Conservation (phyloP, 1,284 basidiomycete species). For the Ceratobasidium sp. region DNA sequence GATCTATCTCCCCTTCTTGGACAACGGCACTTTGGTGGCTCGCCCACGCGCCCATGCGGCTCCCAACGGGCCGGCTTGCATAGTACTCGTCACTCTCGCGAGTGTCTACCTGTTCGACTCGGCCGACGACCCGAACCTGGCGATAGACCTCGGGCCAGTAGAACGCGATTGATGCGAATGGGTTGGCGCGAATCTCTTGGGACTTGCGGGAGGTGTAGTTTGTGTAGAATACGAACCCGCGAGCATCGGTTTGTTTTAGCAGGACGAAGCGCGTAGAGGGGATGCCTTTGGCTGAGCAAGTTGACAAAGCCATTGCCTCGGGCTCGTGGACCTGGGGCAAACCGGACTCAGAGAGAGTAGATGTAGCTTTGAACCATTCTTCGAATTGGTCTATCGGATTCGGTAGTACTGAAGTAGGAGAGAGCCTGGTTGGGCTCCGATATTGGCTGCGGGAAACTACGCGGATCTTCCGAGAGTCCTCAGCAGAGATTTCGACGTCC, state of each 20-base stretch:
- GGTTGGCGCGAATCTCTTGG: conserved; percentile 80
- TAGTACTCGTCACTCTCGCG: conserved; percentile 90
- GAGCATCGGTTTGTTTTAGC: conserved; percentile 87
- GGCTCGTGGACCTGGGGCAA: conserved; percentile 76
- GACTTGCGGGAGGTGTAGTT: conserved; percentile 97
- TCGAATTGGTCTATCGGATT: conserved; percentile 88
- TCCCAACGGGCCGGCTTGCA: conserved; percentile 84
- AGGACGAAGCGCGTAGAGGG: conserved; percentile 93
- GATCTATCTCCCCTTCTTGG: conserved; percentile 75
- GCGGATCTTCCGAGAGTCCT: conserved; percentile 49
- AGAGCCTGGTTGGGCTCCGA: conserved; percentile 70
- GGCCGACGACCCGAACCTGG: conserved; percentile 88
- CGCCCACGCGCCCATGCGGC: conserved; percentile 92
- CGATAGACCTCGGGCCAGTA: conserved; percentile 92
- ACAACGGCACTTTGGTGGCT: conserved; percentile 88
- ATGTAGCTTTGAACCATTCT: conserved; percentile 82
- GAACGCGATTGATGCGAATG: conserved; percentile 85
- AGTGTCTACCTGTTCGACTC: conserved; percentile 79
- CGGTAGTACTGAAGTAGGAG: conserved; percentile 68
- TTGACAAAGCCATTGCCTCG: conserved; percentile 89
- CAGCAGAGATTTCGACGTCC: conserved; percentile 29
- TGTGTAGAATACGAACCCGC: conserved; percentile 95
- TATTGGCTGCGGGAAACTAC: conserved; percentile 85
- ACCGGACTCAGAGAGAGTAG: conserved; percentile 52
- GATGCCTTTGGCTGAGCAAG: conserved; percentile 76